These are phyloP conservation scores for Cadophora luteo-olivacea DNA, from an alignment of 2,329 filamentous ascomycete species.

Conservation along the genomic window DNA sequence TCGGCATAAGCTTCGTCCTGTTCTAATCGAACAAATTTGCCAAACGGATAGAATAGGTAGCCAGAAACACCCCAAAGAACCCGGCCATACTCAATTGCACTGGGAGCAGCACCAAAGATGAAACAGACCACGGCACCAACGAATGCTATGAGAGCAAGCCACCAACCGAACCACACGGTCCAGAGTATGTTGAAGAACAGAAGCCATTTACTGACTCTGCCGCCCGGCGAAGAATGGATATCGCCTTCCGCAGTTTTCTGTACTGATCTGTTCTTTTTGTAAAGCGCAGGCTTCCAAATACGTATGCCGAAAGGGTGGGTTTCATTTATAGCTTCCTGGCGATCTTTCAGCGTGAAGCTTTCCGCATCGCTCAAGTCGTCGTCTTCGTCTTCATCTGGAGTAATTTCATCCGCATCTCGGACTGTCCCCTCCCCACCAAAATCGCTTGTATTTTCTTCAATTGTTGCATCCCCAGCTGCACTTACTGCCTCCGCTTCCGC, in stretches of 20 bases:
- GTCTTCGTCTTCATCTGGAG: constrained; percentile 63
- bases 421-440: constrained; percentile 38
- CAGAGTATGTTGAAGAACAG: constrained; percentile 88
- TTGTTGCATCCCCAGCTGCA: constrained; percentile 29
- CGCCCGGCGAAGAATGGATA: constrained; percentile 93
- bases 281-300: constrained; percentile 97
- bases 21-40: constrained; percentile 91
- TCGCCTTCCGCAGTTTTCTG: constrained; percentile 96
- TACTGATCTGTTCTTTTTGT: constrained; percentile 97
- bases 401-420: constrained; percentile 47
- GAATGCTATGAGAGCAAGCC: constrained; percentile 81
- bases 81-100: constrained; percentile 83
- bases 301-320: constrained; percentile 98
- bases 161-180: constrained; percentile 95
- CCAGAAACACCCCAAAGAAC: constrained; percentile 83
- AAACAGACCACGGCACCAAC: constrained; percentile 80
- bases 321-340: constrained; percentile 97
- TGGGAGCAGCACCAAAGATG: constrained; percentile 77
- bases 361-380: constrained; percentile 86
- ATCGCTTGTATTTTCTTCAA: constrained; percentile 27
- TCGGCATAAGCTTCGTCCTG: constrained; percentile 94
- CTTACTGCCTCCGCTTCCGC: constrained; percentile 29
- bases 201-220: constrained; percentile 83
- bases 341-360: constrained; percentile 96
- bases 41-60: constrained; percentile 96